Evolutionary conservation across 352 stramenopile species (phyloP).

Genomic region (Pythium aquatile): DNA sequence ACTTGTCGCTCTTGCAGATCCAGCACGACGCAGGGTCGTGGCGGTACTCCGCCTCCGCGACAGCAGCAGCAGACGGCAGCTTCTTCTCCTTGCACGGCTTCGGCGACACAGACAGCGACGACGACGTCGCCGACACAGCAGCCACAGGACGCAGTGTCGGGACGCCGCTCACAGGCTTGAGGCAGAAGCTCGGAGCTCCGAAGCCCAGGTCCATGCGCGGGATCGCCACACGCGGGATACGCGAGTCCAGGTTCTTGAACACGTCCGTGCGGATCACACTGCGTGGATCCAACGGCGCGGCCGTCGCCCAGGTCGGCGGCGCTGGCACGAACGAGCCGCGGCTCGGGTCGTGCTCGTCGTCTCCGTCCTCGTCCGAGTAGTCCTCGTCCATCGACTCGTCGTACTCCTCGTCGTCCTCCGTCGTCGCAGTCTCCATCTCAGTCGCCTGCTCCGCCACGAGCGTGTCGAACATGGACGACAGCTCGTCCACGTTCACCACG

Average conservation of each 20-base stretch:
- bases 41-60: conserved; percentile 35
- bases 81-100: conserved; percentile 51
- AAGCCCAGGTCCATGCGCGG: conserved; percentile 75
- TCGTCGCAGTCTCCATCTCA: conserved; percentile 15
- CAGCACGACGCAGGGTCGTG: conserved; percentile 80
- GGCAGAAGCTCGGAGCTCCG: conserved; percentile 13
- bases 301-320: conserved; percentile 46
- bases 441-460: conserved; percentile 49
- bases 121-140: conserved; percentile 21
- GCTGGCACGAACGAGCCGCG: conserved; percentile 43
- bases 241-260: conserved; percentile 77
- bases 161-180: conserved; percentile 18
- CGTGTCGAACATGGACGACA: conserved; percentile 65
- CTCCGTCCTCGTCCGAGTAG: conserved; percentile 29
- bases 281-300: conserved; percentile 68
- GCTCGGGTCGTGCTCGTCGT: conserved; percentile 47
- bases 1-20: conserved; percentile 88
- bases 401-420: conserved; percentile 10
- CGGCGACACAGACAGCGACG: conserved; percentile 40
- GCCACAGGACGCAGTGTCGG: conserved; percentile 9
- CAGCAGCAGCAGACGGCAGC: conserved; percentile 14
- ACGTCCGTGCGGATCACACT: conserved; percentile 73
- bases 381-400: conserved; percentile 28
- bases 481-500: conserved; percentile 68
- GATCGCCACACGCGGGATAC: conserved; percentile 63